Conservation (phyloP, 2,329 filamentous ascomycete genomes). For the Sporothrix brasiliensis region DNA sequence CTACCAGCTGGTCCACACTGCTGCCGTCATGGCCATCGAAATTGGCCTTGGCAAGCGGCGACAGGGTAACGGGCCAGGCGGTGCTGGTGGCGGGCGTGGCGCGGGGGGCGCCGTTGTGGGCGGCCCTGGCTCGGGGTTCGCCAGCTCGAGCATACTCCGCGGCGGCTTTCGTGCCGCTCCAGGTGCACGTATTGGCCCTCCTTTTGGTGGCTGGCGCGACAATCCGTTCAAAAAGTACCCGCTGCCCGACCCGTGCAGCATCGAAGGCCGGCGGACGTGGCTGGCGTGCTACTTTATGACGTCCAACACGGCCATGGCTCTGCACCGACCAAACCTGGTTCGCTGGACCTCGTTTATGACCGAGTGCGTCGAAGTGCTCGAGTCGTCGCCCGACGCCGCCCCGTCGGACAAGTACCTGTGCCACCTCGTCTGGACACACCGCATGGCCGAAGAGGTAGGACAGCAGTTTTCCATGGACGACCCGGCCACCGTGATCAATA, state of each 20-base stretch:
- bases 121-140: background rate
- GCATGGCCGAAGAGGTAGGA: conserved; percentile 68
- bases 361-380: conserved; percentile 60
- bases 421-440: conserved; percentile 62
- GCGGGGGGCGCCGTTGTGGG: background rate
- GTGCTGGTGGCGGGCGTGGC: background rate
- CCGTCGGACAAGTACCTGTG: conserved; percentile 62
- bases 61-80: conserved; percentile 30
- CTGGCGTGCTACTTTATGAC: conserved; percentile 62
- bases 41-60: conserved; percentile 66
- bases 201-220: conserved; percentile 45
- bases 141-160: conserved; percentile 32
- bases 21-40: conserved; percentile 80
- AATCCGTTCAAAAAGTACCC: conserved; percentile 49
- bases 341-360: conserved; percentile 64
- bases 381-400: conserved; percentile 57
- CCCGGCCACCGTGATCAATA: conserved; percentile 54
- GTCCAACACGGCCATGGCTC: conserved; percentile 62
- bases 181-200: background rate
- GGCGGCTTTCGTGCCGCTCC: background rate
- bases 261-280: conserved; percentile 62
- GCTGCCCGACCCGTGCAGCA: conserved; percentile 55
- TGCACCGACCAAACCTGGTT: conserved; percentile 63
- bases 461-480: conserved; percentile 70
- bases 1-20: conserved; percentile 82